phyloP scores from a whole-genome alignment of 1,284 basidiomycete genomes.

The Agaricales sp. region DNA sequence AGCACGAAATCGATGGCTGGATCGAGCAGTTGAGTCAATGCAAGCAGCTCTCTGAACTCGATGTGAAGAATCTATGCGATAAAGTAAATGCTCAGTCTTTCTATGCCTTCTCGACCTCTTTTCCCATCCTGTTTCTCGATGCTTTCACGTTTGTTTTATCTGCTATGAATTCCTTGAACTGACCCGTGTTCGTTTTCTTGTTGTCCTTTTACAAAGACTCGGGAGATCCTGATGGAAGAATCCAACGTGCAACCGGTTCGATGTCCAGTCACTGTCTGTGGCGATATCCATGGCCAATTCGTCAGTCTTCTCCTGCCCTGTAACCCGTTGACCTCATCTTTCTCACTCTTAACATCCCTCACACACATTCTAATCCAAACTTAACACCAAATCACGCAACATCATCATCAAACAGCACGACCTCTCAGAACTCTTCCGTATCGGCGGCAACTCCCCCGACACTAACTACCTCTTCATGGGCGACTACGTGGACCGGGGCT shows the following conservation, averaged over 20 bases:
- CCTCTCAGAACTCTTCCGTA: slow-evolving; percentile 97
- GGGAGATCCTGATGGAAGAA: slow-evolving; percentile 97
- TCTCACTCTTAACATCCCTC: slow-evolving; percentile 13
- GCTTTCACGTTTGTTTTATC: not conserved
- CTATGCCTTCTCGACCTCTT: slow-evolving; percentile 11
- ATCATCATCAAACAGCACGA: slow-evolving; percentile 64
- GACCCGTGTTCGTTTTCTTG: slow-evolving; percentile 13
- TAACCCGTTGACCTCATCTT: slow-evolving; percentile 14
- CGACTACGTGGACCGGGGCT: slow-evolving; percentile 98
- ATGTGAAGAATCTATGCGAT: slow-evolving; percentile 98
- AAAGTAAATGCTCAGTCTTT: slow-evolving; percentile 57
- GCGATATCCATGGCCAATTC: slow-evolving; percentile 99
- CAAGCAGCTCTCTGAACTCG: slow-evolving; percentile 93
- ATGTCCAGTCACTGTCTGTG: slow-evolving; percentile 96
- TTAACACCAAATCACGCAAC: slow-evolving; percentile 5
- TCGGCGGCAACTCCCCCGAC: slow-evolving; percentile 98
- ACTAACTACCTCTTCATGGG: slow-evolving; percentile 99
- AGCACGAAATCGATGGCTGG: slow-evolving; percentile 87
- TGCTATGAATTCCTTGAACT: no score
- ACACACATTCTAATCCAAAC: slow-evolving; percentile 10
- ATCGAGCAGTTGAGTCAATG: slow-evolving; percentile 96
- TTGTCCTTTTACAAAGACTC: slow-evolving; percentile 49
- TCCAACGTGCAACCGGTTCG: slow-evolving; percentile 96
- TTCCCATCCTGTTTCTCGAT: not conserved
- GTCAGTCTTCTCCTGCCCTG: slow-evolving; percentile 41